A percentile compares a stretch with the other conserved stretches of the same genome.
phyloP scores from a whole-genome alignment of 179 eudicot genomes.

The Heliamphora pulchella region DNA sequence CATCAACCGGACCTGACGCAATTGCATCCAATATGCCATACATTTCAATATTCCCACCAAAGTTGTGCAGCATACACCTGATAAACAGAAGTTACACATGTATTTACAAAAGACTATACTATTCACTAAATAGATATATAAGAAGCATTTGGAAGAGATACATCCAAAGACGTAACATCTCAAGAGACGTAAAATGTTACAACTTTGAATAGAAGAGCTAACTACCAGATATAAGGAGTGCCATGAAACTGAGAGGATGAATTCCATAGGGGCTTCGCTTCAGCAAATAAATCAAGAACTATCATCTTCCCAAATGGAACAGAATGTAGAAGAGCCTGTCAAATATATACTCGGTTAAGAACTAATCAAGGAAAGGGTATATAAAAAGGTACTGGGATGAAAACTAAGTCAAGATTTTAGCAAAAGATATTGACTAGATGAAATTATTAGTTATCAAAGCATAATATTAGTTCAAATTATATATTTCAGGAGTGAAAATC shows the following conservation, averaged over 20 bases:
- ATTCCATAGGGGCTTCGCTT: slow-evolving; percentile 87
- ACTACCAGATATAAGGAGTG: slow-evolving; percentile 90
- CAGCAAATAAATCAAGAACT: slow-evolving; percentile 99
- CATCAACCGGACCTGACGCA: slow-evolving; percentile 93
- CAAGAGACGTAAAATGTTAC: neutral
- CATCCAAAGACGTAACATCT: slow-evolving; percentile 7
- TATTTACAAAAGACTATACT: neutral
- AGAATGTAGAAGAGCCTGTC: slow-evolving; percentile 90
- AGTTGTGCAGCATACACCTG: slow-evolving; percentile 99
- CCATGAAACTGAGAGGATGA: slow-evolving; percentile 85
- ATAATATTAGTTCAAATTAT: neutral
- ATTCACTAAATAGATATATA: neutral
- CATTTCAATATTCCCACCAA: slow-evolving; percentile 99
- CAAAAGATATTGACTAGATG: neutral
- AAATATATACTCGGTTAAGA: slow-evolving; percentile 5
- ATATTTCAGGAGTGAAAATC: neutral
- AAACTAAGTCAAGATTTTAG: neutral
- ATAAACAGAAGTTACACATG: no score
- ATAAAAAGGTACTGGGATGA: neutral
- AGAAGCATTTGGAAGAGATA: neutral
- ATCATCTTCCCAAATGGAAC: slow-evolving; percentile 98
- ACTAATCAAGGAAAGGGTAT: neutral
- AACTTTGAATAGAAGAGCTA: neutral
- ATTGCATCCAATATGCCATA: slow-evolving; percentile 82
- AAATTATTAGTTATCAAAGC: neutral